phyloP scores from a whole-genome alignment of 2,329 filamentous ascomycete species.

The Venturiaceae sp. region DNA sequence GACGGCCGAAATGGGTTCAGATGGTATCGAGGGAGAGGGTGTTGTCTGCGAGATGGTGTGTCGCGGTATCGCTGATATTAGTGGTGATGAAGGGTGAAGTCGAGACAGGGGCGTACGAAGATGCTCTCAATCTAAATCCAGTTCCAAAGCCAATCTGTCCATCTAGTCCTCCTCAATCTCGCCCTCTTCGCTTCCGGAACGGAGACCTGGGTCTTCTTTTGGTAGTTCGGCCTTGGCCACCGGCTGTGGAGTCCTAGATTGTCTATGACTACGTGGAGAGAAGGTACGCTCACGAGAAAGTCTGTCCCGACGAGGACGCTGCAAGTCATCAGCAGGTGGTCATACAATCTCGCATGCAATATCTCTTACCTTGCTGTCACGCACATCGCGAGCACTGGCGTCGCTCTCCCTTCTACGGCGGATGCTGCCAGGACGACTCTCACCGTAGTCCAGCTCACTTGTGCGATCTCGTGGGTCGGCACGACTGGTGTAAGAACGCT shows the following conservation, averaged over 20 bases:
- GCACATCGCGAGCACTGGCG: slow-evolving; percentile 37
- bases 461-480: slow-evolving; percentile 65
- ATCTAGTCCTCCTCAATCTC: slow-evolving; percentile 75
- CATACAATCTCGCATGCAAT: not conserved
- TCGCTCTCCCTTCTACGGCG: slow-evolving; percentile 70
- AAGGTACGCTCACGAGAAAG: slow-evolving; percentile 48
- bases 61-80: not conserved
- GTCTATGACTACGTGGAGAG: slow-evolving; percentile 39
- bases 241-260: slow-evolving; percentile 37
- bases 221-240: slow-evolving; percentile 39
- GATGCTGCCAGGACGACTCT: slow-evolving; percentile 44
- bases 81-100: not conserved
- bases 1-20: not conserved
- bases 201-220: slow-evolving; percentile 52
- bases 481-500: slow-evolving; percentile 72
- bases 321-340: slow-evolving; percentile 10
- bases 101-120: slow-evolving; percentile 1
- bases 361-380: slow-evolving; percentile 28
- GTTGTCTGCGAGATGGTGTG: not conserved
- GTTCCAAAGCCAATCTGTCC: not conserved
- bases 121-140: not conserved
- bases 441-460: slow-evolving; percentile 87
- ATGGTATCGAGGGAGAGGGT: not conserved
- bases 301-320: not conserved
- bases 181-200: slow-evolving; percentile 90